Conservation (phyloP, 2,329 filamentous ascomycete genomes). For the Lecanicillium sp. region DNA sequence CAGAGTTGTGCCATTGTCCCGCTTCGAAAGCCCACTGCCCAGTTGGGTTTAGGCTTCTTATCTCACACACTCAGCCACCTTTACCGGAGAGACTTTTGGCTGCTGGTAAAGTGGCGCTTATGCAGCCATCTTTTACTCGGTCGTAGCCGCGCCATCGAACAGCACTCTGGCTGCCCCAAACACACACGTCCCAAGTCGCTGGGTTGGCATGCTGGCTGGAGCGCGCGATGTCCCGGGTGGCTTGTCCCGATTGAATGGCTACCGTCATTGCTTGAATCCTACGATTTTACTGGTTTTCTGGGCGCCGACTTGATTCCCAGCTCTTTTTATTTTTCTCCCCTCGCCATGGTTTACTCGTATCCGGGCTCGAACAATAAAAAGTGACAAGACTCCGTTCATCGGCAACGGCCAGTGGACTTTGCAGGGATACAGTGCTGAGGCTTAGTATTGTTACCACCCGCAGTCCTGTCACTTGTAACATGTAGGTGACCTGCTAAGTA, state of each 20-base stretch:
- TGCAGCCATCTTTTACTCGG: conserved; percentile 1
- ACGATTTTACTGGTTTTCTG: no score
- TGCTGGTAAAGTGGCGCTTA: conserved; percentile 10
- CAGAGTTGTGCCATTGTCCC: neutral
- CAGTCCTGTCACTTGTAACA: neutral
- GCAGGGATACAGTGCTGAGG: neutral
- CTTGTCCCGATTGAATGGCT: conserved; percentile 4
- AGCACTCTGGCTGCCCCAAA: neutral
- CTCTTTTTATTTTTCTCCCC: no score
- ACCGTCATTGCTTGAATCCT: neutral
- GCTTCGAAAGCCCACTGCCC: neutral
- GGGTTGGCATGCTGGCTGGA: neutral
- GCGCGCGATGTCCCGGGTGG: conserved; percentile 5
- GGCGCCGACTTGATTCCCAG: no score
- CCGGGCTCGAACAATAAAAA: no score
- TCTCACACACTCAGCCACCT: conserved; percentile 16
- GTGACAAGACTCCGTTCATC: neutral
- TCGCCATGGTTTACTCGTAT: no score
- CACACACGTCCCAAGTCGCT: conserved; percentile 6
- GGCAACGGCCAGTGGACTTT: neutral
- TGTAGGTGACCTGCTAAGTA: no score
- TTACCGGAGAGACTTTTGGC: conserved; percentile 1
- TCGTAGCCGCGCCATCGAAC: conserved; percentile 5
- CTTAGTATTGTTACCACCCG: no score
- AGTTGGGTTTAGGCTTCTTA: conserved; percentile 16